Evolutionary conservation across 495 filamentous ascomycete species (phyloP), one percentile per base, ranked within the genome.

Genomic region (Podospora anserina): DNA sequence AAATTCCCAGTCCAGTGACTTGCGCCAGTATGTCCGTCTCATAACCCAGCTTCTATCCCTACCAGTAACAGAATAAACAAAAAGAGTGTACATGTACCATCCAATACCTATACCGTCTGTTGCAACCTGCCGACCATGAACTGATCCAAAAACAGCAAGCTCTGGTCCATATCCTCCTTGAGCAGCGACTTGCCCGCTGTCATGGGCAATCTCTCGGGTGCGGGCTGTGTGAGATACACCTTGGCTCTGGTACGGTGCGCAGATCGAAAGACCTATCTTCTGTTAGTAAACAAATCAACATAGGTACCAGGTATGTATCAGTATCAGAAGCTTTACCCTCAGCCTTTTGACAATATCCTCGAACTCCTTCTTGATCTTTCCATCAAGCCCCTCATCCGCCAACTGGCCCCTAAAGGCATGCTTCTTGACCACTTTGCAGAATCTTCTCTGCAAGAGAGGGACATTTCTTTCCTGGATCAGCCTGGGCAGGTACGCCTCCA

Each of bases 131-230:
- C 57, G 4, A 70, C 34, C 72, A 75, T 71, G 39, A 75, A 70
- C 18, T 66, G 28, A 30, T 72, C 70, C 68, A 75, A 55, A 27
- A 66, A 69, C 57, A 69, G 53, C 32, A 75, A 9, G 16, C 70
- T 68, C 27, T 64, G 30, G 2, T 69, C 58, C 61, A 72, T 71
- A 32, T 70, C 69, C 5, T 62, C 67, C 58, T 75, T 75, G 34
- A 82, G 69, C n/a, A 82, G 71, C 1, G 77, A 80, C 68, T 81
- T 82, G 5, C 78, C 79, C 16, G 81, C 79, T 5, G 81, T 83
- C 81, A 83, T 83, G 6, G 76, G 76, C 28, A 78, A 64, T 55
- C 81, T 63, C 66, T 83, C 81, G 16, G 81, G 81, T 7, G 81
- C 80, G 19, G 79, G 77, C 27, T 73, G 61, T 9, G 68, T 58